Base-by-base conservation (phyloP, 768 basidiomycete genomes). In the Kwoniella newhampshirensis region DNA sequence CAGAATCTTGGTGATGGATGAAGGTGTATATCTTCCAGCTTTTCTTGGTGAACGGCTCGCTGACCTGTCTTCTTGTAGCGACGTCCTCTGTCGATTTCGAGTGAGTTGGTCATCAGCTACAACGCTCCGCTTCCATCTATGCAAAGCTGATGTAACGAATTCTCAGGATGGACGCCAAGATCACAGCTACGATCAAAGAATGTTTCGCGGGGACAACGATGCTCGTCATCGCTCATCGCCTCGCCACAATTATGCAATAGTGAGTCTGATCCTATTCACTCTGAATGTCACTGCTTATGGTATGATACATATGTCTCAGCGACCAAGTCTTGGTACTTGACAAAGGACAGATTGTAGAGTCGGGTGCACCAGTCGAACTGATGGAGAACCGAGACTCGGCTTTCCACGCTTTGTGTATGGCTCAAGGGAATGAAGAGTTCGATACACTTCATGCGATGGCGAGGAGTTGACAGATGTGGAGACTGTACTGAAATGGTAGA, bases 51-150 rank as follows among this genome's bases (percentile, higher is more conserved):
- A 6, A 6, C 32, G 13, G 12, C 12, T 20, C 20, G 44, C 41
- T 53, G 30, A 45, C 12, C 6, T 32, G 20, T 43, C 35, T 21
- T 18, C 17, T 21, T 0, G 9, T 46, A 66, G 75, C 75, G 1
- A 76, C 75, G 4, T 71, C 70, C 1, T 73, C 69, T 7, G 67
- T 76, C 12, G 76, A 77, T 42, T 74, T 74, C 41, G 75, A 75
- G 71, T 73, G 47, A 60, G 68, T 58, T 12, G 13, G 28, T 32
- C 6, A 32, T 32, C 32, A 32, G 32, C 18, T 9, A 8, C 46
- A 11, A 25, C 11, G 13, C 8, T 48, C 27, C 27, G 39, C n/a
- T 5, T 23, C 15, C 8, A 43, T 43, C 9, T 43, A 25, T 17
- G 7, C 27, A n/a, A 13, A 30, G 36, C n/a, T n/a, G n/a, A n/a